Evolutionary conservation across 345 rosid genomes (phyloP).

Genomic region (Eucalyptus cloeziana): DNA sequence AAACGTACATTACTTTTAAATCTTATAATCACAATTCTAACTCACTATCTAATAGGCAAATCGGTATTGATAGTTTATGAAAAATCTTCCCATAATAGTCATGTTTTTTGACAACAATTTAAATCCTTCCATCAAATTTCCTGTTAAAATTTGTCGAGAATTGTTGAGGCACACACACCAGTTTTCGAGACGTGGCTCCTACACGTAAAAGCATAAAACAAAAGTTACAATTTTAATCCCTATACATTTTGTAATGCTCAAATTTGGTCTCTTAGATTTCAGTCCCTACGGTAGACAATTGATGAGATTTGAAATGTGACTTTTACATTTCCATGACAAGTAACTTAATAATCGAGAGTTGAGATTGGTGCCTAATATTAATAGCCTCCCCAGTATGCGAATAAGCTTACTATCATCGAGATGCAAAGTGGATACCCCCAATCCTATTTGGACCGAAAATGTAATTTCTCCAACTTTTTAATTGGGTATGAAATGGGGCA

Average conservation of each 20-base stretch:
- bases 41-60: background rate
- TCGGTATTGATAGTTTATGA: fast-evolving
- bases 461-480: background rate
- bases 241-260: background rate
- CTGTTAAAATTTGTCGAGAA: background rate
- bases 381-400: background rate
- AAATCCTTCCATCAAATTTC: background rate
- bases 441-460: fast-evolving
- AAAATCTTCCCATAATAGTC: background rate
- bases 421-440: background rate
- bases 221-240: background rate
- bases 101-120: background rate
- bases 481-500: background rate
- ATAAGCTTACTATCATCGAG: background rate
- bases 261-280: background rate
- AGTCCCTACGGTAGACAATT: background rate
- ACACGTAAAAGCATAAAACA: background rate
- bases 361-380: background rate
- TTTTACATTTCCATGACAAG: background rate
- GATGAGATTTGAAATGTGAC: background rate
- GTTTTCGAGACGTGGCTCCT: background rate
- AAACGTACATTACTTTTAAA: background rate
- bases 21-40: background rate
- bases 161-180: background rate
- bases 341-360: background rate